Base-by-base conservation (phyloP, 202 grass and related monocot genomes). In the Saccharum hybrid region DNA sequence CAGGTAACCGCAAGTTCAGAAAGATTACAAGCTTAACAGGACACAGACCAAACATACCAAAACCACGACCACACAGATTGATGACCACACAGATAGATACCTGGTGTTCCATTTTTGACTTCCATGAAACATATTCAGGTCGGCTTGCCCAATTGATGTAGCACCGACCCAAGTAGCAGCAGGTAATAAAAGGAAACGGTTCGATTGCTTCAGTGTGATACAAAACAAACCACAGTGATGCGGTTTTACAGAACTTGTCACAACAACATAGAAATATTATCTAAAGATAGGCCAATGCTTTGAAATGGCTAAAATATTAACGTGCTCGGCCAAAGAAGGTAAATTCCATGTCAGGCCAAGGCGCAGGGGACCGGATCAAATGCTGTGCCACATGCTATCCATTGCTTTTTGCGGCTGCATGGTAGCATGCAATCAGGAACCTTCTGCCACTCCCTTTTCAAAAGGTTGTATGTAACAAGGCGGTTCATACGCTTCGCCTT, bases 381-480 rank as follows among this genome's bases (percentile, higher is more conserved):
- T 36, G 90, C 85, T 26, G 89, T 90, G 81, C 96, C 96, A 36
- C 96, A 98, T 76, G 91, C 86, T 74, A 95, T 90, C 93, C 91
- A 95, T 71, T 90, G 90, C 21, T 87, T 88, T 73, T 91, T 94
- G 62, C 90, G 83, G 77, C 81, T 89, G 79, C 82, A 86, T 67
- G 84, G 88, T 63, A 84, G 75, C 68, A 86, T 73, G 84, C 91
- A 94, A 36, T 90, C 96, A 8, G 96, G 92, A 85, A 95, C 87
- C 86, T 87, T 94, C 73, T 90, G 89, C 96, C 96, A 98, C 74
- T 95, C 92, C 80, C 86, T 94, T 49, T 72, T 93, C 19, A 52
- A 63, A 77, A 91, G 89, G 75, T 95, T 82, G 78, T 98, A 95
- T 4, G 89, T 87, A 78, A 98, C 74, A 2, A 98, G 89, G 63